Evolutionary conservation across 495 filamentous ascomycete species (phyloP).

Genomic region (Darksidea phi): DNA sequence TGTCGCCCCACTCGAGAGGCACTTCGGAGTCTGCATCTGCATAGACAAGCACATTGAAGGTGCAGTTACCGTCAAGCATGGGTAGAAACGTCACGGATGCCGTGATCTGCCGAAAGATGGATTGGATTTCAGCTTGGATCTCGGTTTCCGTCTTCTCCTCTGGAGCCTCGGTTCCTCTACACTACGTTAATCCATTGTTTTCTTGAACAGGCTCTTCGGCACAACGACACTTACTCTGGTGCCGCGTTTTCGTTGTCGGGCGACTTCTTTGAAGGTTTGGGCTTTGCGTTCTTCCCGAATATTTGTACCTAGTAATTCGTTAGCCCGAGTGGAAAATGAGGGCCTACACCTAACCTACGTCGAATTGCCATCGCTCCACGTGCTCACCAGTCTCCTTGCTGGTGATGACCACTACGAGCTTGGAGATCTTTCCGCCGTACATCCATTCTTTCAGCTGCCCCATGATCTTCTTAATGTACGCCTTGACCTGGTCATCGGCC

Average conservation of each 20-base stretch:
- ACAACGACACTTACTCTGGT: slow-evolving; percentile 51
- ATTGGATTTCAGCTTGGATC: slow-evolving; percentile 91
- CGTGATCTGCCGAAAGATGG: slow-evolving; percentile 95
- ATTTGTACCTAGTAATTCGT: slow-evolving; percentile 61
- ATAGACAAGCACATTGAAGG: slow-evolving; percentile 97
- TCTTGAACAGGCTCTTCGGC: neutral
- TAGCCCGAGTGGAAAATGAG: neutral
- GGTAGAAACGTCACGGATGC: slow-evolving; percentile 96
- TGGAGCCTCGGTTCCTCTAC: slow-evolving; percentile 38
- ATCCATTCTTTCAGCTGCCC: slow-evolving; percentile 95
- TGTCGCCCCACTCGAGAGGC: slow-evolving; percentile 97
- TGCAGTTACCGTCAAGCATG: slow-evolving; percentile 87
- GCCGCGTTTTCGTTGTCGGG: slow-evolving; percentile 63
- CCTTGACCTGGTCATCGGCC: slow-evolving; percentile 95
- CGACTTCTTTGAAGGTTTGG: slow-evolving; percentile 50
- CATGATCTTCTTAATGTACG: slow-evolving; percentile 99
- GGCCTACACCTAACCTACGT: slow-evolving; percentile 55
- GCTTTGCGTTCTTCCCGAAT: slow-evolving; percentile 58
- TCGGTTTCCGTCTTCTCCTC: slow-evolving; percentile 84
- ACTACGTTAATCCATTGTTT: neutral
- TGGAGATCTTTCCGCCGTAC: slow-evolving; percentile 90
- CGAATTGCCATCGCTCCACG: slow-evolving; percentile 97
- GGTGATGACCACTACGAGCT: slow-evolving; percentile 93
- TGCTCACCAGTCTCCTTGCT: slow-evolving; percentile 95
- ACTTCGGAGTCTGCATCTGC: slow-evolving; percentile 96